These are phyloP conservation scores for Plasmodiophora brassicae DNA, from an alignment of 208 protist species.

Conservation along the genomic window DNA sequence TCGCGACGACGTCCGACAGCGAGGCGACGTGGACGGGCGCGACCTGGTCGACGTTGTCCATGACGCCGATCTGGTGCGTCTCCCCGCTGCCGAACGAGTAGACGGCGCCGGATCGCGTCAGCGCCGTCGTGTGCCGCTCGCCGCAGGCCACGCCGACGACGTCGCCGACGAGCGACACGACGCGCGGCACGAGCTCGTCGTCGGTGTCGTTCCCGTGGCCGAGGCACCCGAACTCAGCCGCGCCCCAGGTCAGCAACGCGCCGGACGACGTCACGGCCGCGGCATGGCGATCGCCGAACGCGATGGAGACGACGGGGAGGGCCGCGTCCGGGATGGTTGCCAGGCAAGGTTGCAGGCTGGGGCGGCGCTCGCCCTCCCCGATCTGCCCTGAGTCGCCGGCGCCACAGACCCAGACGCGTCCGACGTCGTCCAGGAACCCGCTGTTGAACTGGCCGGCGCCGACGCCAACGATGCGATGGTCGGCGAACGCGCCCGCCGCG, in stretches of 20 bases:
- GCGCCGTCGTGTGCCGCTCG: background rate
- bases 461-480: background rate
- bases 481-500: background rate
- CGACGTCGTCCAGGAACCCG: background rate
- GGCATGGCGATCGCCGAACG: background rate
- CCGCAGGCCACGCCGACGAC: background rate
- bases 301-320: background rate
- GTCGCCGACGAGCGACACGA: background rate
- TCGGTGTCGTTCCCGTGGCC: background rate
- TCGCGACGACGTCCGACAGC: background rate
- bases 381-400: background rate
- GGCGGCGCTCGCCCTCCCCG: background rate
- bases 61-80: background rate
- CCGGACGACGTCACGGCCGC: background rate
- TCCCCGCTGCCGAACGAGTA: background rate
- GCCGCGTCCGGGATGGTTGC: background rate
- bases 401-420: background rate
- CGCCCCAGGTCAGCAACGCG: background rate
- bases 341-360: background rate
- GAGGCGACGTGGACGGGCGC: background rate
- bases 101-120: background rate
- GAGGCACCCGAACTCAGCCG: background rate
- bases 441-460: background rate
- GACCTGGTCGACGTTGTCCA: background rate
- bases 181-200: background rate